Evolutionary conservation across 148 eudicot genomes (phyloP), one percentile per base, ranked within the genome.

Genomic region (Nyssa sinensis): DNA sequence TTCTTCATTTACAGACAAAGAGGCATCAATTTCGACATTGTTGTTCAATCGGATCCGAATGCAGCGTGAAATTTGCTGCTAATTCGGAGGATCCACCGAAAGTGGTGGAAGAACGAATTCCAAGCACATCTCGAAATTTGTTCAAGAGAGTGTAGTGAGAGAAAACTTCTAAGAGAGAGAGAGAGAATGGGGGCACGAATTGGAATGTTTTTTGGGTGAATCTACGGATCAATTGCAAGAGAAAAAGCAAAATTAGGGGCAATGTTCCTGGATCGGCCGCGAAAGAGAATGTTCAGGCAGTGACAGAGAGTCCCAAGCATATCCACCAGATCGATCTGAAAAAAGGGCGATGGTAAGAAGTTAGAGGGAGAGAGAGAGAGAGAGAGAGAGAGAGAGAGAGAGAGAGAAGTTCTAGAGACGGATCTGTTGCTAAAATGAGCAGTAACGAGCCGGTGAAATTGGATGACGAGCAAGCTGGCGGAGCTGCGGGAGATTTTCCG

Each of bases 401-500:
- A 49, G 57, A 49, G 17, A 49, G 44, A 12, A 12, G 8, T 39
- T 7, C 7, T 39, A 12, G 44, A 39, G 9, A 39, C 7, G 44
- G 44, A 0, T 32, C 49, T 14, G 11, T 12, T 25, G 13, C n/a
- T 28, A 55, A 51, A 12, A 75, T 75, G 78, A 60, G 64, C 17
- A 37, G 47, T 3, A 75, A 62, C 33, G 67, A 53, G 49, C 25
- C 66, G 39, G 61, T 21, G 11, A 61, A 13, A 16, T 41, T 76
- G 10, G 79, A 76, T 68, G 79, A 76, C 27, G 74, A 76, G 5
- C 74, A 76, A n/a, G 17, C 19, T 76, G 2, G 51, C 68, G 25
- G 79, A 76, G 49, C 79, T 76, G n/a, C 74, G 58, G 3, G 79
- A 76, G 33, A 69, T 76, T 58, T 76, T 76, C 79, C 62, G 73